A percentile compares a stretch with the other conserved stretches of the same genome.
Evolutionary conservation across 495 filamentous ascomycete genomes (phyloP).

Genomic region (Aspergillus funiculosus): DNA sequence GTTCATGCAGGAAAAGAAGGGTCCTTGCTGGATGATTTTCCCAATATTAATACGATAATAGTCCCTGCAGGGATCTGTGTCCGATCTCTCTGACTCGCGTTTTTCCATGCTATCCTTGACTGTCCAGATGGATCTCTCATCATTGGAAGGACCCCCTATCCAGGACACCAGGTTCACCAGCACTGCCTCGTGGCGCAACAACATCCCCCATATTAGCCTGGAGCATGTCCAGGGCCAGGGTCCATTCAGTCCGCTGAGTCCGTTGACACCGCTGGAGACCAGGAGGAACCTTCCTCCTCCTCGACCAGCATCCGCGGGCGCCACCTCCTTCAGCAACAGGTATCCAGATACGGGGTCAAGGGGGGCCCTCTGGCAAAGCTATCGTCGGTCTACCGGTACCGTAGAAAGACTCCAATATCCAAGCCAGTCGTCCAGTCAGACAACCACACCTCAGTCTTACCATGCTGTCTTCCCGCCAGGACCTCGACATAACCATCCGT

Average conservation of each 20-base stretch:
- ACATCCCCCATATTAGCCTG: conserved; percentile 10
- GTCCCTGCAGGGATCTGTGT: background rate
- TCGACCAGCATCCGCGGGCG: conserved; percentile 18
- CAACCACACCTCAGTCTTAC: background rate
- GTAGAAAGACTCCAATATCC: background rate
- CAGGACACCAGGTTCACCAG: conserved; percentile 15
- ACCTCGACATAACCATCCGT: background rate
- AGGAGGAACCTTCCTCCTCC: conserved; percentile 16
- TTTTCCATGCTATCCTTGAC: background rate
- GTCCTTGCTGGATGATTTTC: background rate
- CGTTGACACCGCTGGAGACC: background rate
- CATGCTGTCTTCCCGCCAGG: background rate
- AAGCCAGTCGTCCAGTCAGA: background rate
- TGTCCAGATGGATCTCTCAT: conserved; percentile 33
- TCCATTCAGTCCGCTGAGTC: conserved; percentile 7
- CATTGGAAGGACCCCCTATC: conserved; percentile 35
- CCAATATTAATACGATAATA: background rate
- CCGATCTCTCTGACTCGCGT: background rate
- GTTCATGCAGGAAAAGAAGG: background rate
- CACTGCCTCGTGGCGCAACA: background rate
- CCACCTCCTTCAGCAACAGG: conserved; percentile 6
- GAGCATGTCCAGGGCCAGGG: conserved; percentile 4
- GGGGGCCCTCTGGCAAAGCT: conserved; percentile 6
- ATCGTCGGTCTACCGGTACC: too few species aligned
- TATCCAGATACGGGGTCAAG: conserved; percentile 1